Evolutionary conservation across 257 asterid genomes (phyloP).

Genomic region (Paulownia fortunei): DNA sequence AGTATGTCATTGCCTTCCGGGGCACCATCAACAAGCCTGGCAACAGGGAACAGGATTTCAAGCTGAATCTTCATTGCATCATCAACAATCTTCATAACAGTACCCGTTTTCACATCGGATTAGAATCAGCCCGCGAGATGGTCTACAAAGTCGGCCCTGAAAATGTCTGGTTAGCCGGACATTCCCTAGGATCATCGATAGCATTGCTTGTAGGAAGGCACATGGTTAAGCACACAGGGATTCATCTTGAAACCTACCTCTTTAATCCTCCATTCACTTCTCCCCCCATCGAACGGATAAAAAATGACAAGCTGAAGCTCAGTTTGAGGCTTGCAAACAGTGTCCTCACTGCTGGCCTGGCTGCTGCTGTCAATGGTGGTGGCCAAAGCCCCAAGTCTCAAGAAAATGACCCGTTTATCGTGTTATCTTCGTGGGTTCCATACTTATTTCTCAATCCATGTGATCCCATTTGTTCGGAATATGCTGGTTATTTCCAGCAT

Average conservation of each 20-base stretch:
- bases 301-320: slow-evolving; percentile 53
- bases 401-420: slow-evolving; percentile 38
- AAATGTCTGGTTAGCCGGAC: slow-evolving; percentile 75
- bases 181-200: slow-evolving; percentile 73
- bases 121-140: slow-evolving; percentile 30
- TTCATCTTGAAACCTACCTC: slow-evolving; percentile 63
- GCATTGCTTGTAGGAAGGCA: slow-evolving; percentile 65
- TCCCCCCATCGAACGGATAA: slow-evolving; percentile 56
- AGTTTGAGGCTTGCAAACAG: slow-evolving; percentile 62
- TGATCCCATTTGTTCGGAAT: slow-evolving; percentile 71
- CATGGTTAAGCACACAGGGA: slow-evolving; percentile 42
- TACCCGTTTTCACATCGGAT: slow-evolving; percentile 51
- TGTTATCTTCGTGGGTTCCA: slow-evolving; percentile 72
- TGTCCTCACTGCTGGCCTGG: slow-evolving; percentile 63
- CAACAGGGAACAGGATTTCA: slow-evolving; percentile 55
- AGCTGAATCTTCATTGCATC: slow-evolving; percentile 56
- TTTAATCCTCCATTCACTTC: slow-evolving; percentile 81
- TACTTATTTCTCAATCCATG: slow-evolving; percentile 63
- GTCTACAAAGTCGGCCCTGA: slow-evolving; percentile 35
- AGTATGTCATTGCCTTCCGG: slow-evolving; percentile 62
- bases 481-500: slow-evolving; percentile 66
- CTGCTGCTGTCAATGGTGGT: slow-evolving; percentile 44
- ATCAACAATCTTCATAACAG: slow-evolving; percentile 54
- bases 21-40: slow-evolving; percentile 62
- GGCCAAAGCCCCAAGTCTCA: background rate